phyloP scores from a whole-genome alignment of 805 yeast species.

The Nakazawaea pomicola region DNA sequence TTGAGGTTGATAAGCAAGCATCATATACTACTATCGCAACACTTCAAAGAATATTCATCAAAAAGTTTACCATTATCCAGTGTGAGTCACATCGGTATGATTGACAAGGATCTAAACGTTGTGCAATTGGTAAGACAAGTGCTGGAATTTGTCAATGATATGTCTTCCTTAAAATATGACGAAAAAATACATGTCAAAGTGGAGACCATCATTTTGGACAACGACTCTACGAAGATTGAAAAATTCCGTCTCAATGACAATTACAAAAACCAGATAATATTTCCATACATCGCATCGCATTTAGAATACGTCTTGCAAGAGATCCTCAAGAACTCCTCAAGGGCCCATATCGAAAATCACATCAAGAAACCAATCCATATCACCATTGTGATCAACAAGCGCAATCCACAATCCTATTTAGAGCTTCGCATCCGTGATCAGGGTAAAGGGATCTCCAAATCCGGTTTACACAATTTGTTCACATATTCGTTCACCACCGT shows the following conservation, averaged over 20 bases:
- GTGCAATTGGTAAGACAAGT: conserved; percentile 58
- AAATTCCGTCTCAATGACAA: conserved; percentile 21
- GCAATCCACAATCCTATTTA: conserved; percentile 20
- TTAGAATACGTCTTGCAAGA: conserved; percentile 86
- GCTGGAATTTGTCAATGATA: conserved; percentile 73
- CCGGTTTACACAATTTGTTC: conserved; percentile 61
- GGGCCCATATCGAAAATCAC: conserved; percentile 79
- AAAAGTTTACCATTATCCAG: conserved; percentile 30
- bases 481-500: conserved; percentile 86
- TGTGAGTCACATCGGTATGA: conserved; percentile 51
- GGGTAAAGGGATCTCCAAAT: conserved; percentile 84
- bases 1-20: conserved; percentile 86
- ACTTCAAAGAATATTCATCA: conserved; percentile 25
- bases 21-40: conserved; percentile 59
- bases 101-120: conserved; percentile 64
- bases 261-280: conserved; percentile 38
- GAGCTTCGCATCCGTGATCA: conserved; percentile 78
- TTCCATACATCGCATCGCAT: conserved; percentile 86
- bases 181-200: conserved; percentile 57
- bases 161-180: conserved; percentile 81
- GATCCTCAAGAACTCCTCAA: conserved; percentile 76
- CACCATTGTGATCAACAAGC: conserved; percentile 35
- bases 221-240: conserved; percentile 27
- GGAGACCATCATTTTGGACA: conserved; percentile 30
- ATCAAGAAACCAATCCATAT: conserved; percentile 40